Evolutionary conservation across 192 early-diverging fungal genomes (phyloP).

Genomic region (Coemansia reversa): DNA sequence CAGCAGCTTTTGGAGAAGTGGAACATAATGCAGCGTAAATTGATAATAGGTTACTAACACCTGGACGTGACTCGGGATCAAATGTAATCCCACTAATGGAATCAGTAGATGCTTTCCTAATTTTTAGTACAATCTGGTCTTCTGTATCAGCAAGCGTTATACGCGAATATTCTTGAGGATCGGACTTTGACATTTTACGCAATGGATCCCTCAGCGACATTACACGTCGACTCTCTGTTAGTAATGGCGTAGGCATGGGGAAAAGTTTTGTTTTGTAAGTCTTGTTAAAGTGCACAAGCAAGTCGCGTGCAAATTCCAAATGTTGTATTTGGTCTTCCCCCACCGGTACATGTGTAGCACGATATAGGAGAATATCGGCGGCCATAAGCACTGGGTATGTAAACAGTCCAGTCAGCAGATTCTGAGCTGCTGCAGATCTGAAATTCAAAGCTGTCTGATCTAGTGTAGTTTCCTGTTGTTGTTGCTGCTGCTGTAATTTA

Average conservation of each 20-base stretch:
- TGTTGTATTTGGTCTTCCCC: slow-evolving; percentile 95
- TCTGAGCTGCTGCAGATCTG: slow-evolving; percentile 24
- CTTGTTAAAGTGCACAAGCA: slow-evolving; percentile 75
- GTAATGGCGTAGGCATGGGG: slow-evolving; percentile 63
- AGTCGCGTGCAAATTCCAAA: slow-evolving; percentile 81
- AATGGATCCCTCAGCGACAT: slow-evolving; percentile 81
- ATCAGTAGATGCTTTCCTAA: slow-evolving; percentile 74
- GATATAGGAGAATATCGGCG: slow-evolving; percentile 88
- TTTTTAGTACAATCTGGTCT: slow-evolving; percentile 62
- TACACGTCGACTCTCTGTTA: slow-evolving; percentile 68
- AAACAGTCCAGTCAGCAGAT: slow-evolving; percentile 67
- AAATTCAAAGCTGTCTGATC: slow-evolving; percentile 7
- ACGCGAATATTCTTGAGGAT: slow-evolving; percentile 64
- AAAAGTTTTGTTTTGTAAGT: slow-evolving; percentile 63
- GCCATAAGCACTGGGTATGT: slow-evolving; percentile 91
- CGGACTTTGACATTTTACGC: slow-evolving; percentile 89
- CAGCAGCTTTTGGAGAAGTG: slow-evolving; percentile 51
- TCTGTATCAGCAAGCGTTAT: slow-evolving; percentile 78
- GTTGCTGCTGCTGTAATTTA: slow-evolving; percentile 51
- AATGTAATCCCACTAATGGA: slow-evolving; percentile 64
- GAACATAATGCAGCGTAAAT: slow-evolving; percentile 66
- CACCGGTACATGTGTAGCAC: slow-evolving; percentile 81
- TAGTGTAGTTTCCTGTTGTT: slow-evolving; percentile 24
- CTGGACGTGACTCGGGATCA: slow-evolving; percentile 70
- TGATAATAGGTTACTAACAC: slow-evolving; percentile 78